phyloP scores from a whole-genome alignment of 1,284 basidiomycete genomes.

The Porogramme epimiltina region DNA sequence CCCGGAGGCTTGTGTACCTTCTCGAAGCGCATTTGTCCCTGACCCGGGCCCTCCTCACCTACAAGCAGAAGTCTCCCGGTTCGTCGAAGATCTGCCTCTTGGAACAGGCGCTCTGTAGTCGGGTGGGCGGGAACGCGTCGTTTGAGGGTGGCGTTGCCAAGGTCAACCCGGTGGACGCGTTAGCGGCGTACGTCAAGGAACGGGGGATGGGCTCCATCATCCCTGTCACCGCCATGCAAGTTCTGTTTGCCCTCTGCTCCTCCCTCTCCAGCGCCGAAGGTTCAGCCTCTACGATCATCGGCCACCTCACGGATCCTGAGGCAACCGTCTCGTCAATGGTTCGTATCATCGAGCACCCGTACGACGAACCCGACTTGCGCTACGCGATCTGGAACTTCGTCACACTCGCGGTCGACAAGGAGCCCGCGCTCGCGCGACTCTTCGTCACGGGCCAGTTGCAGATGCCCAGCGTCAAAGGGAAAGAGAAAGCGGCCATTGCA shows the following conservation, averaged over 20 bases:
- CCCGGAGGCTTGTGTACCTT: slow-evolving; percentile 65
- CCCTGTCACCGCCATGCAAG: slow-evolving; percentile 63
- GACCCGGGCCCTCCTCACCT: slow-evolving; percentile 59
- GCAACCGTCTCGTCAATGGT: slow-evolving; percentile 62
- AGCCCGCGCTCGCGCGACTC: slow-evolving; percentile 85
- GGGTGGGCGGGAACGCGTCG: slow-evolving; percentile 51
- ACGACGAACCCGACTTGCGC: slow-evolving; percentile 68
- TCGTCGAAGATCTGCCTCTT: slow-evolving; percentile 59
- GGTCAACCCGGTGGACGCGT: slow-evolving; percentile 70
- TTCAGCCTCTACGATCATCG: slow-evolving; percentile 67
- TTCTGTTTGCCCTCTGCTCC: slow-evolving; percentile 67
- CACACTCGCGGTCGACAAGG: slow-evolving; percentile 79
- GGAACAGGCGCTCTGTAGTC: slow-evolving; percentile 73
- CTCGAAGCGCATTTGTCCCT: slow-evolving; percentile 69
- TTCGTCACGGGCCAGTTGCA: slow-evolving; percentile 77
- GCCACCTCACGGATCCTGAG: slow-evolving; percentile 74
- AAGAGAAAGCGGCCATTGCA: slow-evolving; percentile 32
- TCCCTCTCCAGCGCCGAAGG: slow-evolving; percentile 63
- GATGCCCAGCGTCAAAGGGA: slow-evolving; percentile 47
- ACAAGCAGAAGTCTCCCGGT: slow-evolving; percentile 51
- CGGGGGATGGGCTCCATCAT: slow-evolving; percentile 58
- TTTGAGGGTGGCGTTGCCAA: slow-evolving; percentile 49
- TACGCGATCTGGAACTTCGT: slow-evolving; percentile 85
- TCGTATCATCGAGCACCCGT: slow-evolving; percentile 69
- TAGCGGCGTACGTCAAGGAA: slow-evolving; percentile 65